A percentile compares a stretch with the other conserved stretches of the same genome.
Evolutionary conservation across 192 early-diverging fungal species (phyloP).

Genomic region (Rhizoclosmatium globosum): DNA sequence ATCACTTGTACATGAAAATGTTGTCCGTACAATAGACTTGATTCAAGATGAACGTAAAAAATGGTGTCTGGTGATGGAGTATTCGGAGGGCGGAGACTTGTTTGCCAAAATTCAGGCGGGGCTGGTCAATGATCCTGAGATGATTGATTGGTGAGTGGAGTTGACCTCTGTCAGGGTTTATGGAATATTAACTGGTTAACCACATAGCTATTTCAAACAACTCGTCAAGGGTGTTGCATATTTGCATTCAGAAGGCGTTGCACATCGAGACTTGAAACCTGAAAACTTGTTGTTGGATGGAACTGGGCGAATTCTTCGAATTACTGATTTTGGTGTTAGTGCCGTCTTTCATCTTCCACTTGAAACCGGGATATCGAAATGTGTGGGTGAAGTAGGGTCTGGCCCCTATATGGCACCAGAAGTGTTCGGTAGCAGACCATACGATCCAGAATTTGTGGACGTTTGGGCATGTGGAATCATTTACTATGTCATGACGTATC

Average conservation of each 20-base stretch:
- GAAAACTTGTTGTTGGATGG: slow-evolving; percentile 91
- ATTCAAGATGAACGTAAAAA: slow-evolving; percentile 83
- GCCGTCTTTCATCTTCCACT: slow-evolving; percentile 91
- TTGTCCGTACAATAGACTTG: slow-evolving; percentile 94
- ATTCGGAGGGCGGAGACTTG: slow-evolving; percentile 93
- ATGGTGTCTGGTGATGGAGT: slow-evolving; percentile 89
- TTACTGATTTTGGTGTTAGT: slow-evolving; percentile 98
- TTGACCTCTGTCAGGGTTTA: not conserved
- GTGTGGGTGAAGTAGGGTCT: slow-evolving; percentile 89
- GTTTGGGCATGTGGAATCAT: slow-evolving; percentile 94
- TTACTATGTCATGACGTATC: slow-evolving; percentile 67
- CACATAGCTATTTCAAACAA: slow-evolving; percentile 90
- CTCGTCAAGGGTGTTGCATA: slow-evolving; percentile 86
- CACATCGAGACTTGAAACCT: slow-evolving; percentile 93
- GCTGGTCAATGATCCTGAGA: slow-evolving; percentile 72
- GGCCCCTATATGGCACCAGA: slow-evolving; percentile 98
- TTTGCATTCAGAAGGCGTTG: slow-evolving; percentile 91
- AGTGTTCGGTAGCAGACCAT: slow-evolving; percentile 73
- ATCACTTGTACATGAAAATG: slow-evolving; percentile 86
- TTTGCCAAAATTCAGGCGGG: slow-evolving; percentile 80
- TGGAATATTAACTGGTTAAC: not conserved
- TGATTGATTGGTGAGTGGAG: slow-evolving; percentile 74
- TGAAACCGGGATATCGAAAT: slow-evolving; percentile 75
- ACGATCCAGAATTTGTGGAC: slow-evolving; percentile 90
- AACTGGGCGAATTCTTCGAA: slow-evolving; percentile 78